Evolutionary conservation across 176 grass and related monocot species (phyloP).

Genomic region (Stipa capillata): DNA sequence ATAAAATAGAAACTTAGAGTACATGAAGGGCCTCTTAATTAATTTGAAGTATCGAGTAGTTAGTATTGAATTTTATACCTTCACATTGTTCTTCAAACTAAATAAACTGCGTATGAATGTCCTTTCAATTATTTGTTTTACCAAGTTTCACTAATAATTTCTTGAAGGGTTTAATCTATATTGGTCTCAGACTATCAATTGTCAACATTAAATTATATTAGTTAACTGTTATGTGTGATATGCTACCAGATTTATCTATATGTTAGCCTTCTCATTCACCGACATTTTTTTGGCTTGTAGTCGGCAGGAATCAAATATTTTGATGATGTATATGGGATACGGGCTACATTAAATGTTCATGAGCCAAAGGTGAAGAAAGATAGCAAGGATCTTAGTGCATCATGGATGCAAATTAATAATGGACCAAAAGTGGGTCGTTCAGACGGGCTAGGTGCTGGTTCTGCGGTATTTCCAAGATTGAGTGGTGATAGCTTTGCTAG

Average conservation of each 20-base stretch:
- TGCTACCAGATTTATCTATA: background rate
- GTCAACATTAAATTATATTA: background rate
- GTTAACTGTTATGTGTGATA: background rate
- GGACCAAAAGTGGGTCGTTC: background rate
- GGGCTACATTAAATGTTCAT: background rate
- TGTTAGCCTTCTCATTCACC: background rate
- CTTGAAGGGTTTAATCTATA: background rate
- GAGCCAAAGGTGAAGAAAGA: background rate
- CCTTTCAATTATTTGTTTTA: background rate
- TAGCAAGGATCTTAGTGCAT: background rate
- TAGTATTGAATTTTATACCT: background rate
- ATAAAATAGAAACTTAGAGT: background rate
- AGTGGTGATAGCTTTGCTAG: conserved; percentile 9
- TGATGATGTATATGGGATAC: background rate
- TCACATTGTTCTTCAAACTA: background rate
- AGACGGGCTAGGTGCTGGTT: background rate
- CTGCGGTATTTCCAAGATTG: background rate
- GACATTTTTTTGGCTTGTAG: background rate
- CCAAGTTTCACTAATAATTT: background rate
- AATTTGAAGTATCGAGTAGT: background rate
- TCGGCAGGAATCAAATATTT: background rate
- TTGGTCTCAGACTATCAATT: background rate
- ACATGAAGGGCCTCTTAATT: background rate
- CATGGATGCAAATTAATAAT: background rate
- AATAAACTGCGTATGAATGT: background rate